Base-by-base conservation (phyloP, 495 filamentous ascomycete genomes). In the Talaromyces adpressus region DNA sequence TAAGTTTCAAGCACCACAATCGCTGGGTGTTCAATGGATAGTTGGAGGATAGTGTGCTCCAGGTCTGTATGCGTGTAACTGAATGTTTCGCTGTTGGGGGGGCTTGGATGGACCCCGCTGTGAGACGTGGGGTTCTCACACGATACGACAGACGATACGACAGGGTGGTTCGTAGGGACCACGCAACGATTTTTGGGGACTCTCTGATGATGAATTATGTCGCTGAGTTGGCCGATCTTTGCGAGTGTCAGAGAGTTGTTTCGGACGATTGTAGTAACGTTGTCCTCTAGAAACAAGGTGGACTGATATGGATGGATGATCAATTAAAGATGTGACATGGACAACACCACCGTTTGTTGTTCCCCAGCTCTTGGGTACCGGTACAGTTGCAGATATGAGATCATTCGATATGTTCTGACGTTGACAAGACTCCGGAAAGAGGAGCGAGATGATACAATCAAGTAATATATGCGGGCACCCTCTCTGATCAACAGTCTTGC, bases 1-100 rank as follows among this genome's bases (percentile, higher is more conserved):
- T 49, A 49, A 49, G 45, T 49, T 49, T 49, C 45, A 49, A 41
- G 36, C 36, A 41, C 36, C 36, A 16, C 36, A 41, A 41, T 49
- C 45, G 45, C 45, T 49, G n/a, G 18, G 9, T 49, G 45, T 49
- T 20, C 45, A 49, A 49, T 49, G 45, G 45, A 49, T 49, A 49
- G n/a, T 49, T 49, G 16, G 6, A 18, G 45, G 45, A 49, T 56
- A 56, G 52, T 56, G 52, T 56, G 52, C 52, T 56, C 52, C 52
- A 56, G 52, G 30, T 56, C 11, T 56, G 52, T 25, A 56, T 29
- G 52, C 52, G 52, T 56, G 52, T 56, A 56, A 56, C 52, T 56
- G 52, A 56, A n/a, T 56, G 52, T 56, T 56, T 56, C 52, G 52
- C 22, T 56, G 27, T 27, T 29, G 45, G 45, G 52, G 52, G 52